phyloP scores from a whole-genome alignment of 1,139 yeast species.

The Lodderomyces metapsilosis region DNA sequence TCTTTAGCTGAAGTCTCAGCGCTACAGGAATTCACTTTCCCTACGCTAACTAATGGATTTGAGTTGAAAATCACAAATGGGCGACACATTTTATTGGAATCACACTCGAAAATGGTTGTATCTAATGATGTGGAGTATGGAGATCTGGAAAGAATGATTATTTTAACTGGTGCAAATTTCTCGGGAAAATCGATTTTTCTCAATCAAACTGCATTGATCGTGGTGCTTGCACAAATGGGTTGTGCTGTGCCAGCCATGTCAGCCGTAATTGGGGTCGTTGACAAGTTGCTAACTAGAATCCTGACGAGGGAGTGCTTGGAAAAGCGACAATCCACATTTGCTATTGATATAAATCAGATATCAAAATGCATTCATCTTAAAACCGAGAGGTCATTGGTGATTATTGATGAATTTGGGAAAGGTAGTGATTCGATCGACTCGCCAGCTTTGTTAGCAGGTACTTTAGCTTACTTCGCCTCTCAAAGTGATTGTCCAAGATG shows the following conservation, averaged over 20 bases:
- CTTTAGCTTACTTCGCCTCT: slow-evolving; percentile 24
- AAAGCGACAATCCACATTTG: slow-evolving; percentile 44
- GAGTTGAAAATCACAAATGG: slow-evolving; percentile 24
- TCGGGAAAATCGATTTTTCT: slow-evolving; percentile 52
- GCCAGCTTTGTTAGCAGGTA: slow-evolving; percentile 40
- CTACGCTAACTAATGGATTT: slow-evolving; percentile 28
- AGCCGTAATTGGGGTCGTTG: slow-evolving; percentile 44
- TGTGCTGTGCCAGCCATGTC: slow-evolving; percentile 45
- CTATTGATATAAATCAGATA: slow-evolving; percentile 44
- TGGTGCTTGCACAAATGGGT: slow-evolving; percentile 47
- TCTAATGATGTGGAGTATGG: slow-evolving; percentile 31
- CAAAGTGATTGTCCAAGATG: slow-evolving; percentile 24
- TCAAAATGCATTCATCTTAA: slow-evolving; percentile 35
- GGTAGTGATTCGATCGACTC: slow-evolving; percentile 50
- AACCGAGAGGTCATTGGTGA: slow-evolving; percentile 34
- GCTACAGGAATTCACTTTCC: slow-evolving; percentile 30
- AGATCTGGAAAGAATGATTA: slow-evolving; percentile 14
- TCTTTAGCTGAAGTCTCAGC: slow-evolving; percentile 35
- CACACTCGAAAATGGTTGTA: slow-evolving; percentile 29
- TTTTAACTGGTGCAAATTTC: slow-evolving; percentile 51
- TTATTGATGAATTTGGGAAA: slow-evolving; percentile 53
- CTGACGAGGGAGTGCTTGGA: slow-evolving; percentile 42
- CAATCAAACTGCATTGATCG: slow-evolving; percentile 42
- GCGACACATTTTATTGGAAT: slow-evolving; percentile 43
- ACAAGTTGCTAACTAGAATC: slow-evolving; percentile 41